Percentiles rank a stretch among this genome's conserved stretches.
Conservation (phyloP, 805 yeast genomes). For the Wickerhamomyces queroliae region DNA sequence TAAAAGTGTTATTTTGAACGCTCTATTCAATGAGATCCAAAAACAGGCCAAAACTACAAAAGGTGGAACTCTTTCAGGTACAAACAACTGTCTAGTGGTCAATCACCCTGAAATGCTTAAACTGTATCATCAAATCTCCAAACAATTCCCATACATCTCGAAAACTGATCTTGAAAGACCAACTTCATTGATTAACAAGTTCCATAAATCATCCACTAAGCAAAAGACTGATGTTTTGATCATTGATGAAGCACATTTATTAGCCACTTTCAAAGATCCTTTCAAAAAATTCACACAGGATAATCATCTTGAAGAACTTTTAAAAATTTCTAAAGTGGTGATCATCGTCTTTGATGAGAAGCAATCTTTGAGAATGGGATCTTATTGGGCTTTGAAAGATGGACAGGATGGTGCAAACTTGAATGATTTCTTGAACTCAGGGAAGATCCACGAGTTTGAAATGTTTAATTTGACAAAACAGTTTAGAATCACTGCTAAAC, state of each 20-base stretch:
- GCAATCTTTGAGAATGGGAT: conserved; percentile 40
- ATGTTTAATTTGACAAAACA: conserved; percentile 29
- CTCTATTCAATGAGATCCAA: conserved; percentile 38
- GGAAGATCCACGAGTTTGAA: conserved; percentile 6
- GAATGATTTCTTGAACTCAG: conserved; percentile 4
- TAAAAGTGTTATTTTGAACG: conserved; percentile 36
- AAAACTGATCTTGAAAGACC: conserved; percentile 38
- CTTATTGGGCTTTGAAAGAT: conserved; percentile 31
- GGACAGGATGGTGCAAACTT: conserved; percentile 31
- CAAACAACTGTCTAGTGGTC: conserved; percentile 34
- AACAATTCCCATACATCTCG: conserved; percentile 29
- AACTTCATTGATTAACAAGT: conserved; percentile 34
- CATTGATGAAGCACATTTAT: conserved; percentile 40
- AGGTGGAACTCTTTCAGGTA: conserved; percentile 20
- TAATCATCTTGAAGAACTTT: conserved; percentile 36
- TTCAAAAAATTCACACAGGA: conserved; percentile 38
- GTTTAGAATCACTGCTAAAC: conserved; percentile 35
- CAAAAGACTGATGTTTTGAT: conserved; percentile 31
- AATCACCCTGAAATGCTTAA: conserved; percentile 45
- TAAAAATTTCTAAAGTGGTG: conserved; percentile 31
- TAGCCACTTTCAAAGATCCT: conserved; percentile 38
- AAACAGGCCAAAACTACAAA: conserved; percentile 16
- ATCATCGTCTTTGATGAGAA: conserved; percentile 40
- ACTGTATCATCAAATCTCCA: conserved; percentile 33
- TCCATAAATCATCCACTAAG: conserved; percentile 3